Conservation (phyloP, 371 early-diverging fungal genomes). For the Cokeromyces recurvatus region DNA sequence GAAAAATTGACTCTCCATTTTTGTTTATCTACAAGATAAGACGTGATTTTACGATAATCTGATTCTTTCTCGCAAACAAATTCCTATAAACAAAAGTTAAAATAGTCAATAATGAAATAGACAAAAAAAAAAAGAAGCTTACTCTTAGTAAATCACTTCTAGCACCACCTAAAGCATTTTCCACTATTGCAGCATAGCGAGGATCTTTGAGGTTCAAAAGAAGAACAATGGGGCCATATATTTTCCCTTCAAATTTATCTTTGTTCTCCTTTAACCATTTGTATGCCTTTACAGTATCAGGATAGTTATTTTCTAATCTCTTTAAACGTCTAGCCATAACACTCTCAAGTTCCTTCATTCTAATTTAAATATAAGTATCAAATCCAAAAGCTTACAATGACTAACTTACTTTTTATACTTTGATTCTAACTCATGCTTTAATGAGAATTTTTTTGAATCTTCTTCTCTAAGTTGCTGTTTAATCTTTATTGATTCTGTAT, state of each 20-base stretch:
- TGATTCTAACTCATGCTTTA: conserved; percentile 14
- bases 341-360: conserved; percentile 55
- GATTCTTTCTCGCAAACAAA: conserved; percentile 74
- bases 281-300: conserved; percentile 54
- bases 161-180: conserved; percentile 44
- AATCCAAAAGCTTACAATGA: background rate
- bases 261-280: conserved; percentile 65
- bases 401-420: conserved; percentile 21
- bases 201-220: conserved; percentile 63
- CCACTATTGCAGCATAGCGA: conserved; percentile 61
- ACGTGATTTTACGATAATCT: conserved; percentile 71
- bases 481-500: background rate
- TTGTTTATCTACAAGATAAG: conserved; percentile 54
- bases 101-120: background rate
- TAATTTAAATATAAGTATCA: conserved; percentile 4
- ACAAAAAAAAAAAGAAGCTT: conserved; percentile 2
- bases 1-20: conserved; percentile 58
- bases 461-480: background rate
- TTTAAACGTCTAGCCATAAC: conserved; percentile 43
- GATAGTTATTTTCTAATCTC: conserved; percentile 32
- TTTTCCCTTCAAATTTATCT: conserved; percentile 55
- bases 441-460: background rate
- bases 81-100: conserved; percentile 36
- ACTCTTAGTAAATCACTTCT: conserved; percentile 39
- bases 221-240: conserved; percentile 72